Evolutionary conservation across 495 filamentous ascomycete genomes (phyloP).

Genomic region (Apiosordaria backusii): DNA sequence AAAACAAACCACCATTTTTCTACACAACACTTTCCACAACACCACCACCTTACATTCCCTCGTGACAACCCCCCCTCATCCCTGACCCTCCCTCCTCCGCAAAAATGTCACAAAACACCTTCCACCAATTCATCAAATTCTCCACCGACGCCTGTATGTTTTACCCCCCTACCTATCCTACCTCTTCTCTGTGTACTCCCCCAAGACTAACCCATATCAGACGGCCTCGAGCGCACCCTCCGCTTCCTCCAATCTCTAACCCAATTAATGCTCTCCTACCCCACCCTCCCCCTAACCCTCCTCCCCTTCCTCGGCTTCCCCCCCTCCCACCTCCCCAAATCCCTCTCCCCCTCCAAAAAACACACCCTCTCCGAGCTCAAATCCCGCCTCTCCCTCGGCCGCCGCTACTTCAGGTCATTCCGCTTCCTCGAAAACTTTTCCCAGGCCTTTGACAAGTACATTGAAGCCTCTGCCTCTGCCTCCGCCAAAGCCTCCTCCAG

Average conservation of each 20-base stretch:
- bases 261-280: conserved; percentile 20
- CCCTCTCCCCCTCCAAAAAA: background rate
- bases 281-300: conserved; percentile 1
- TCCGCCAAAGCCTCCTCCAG: conserved; percentile 18
- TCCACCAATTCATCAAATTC: conserved; percentile 43
- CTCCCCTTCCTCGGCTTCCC: conserved; percentile 9
- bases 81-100: background rate
- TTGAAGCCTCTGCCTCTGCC: too few relatives aligned
- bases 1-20: background rate
- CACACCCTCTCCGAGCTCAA: conserved; percentile 27
- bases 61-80: background rate
- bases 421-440: conserved; percentile 60
- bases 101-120: conserved; percentile 11
- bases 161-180: background rate
- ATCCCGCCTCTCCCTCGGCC: conserved; percentile 37
- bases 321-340: conserved; percentile 16
- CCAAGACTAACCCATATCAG: conserved; percentile 24
- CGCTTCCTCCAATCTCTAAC: conserved; percentile 56
- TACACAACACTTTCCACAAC: background rate
- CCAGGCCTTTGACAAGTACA: conserved; percentile 35
- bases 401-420: conserved; percentile 61
- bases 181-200: background rate
- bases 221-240: conserved; percentile 60
- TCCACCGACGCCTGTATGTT: conserved; percentile 43
- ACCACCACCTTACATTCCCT: background rate